phyloP scores from a whole-genome alignment of 257 asterid genomes.

The Penstemon newberryi region DNA sequence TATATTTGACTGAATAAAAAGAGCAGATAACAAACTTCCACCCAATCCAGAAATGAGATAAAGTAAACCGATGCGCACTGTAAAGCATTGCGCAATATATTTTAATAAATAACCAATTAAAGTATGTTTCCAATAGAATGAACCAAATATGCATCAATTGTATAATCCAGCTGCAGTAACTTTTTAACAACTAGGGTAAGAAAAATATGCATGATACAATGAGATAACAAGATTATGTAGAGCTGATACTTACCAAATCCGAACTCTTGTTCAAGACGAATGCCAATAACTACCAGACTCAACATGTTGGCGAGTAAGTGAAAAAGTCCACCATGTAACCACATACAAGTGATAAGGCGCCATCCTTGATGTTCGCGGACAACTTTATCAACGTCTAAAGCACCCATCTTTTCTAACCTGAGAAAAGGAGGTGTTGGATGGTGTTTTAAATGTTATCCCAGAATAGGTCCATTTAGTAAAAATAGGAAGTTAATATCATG shows the following conservation, averaged over 20 bases:
- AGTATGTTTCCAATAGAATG: background rate
- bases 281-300: slow-evolving; percentile 77
- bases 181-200: background rate
- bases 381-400: slow-evolving; percentile 74
- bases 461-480: background rate
- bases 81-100: slow-evolving; percentile 14
- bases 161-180: background rate
- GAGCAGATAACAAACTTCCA: slow-evolving; percentile 79
- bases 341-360: slow-evolving; percentile 87
- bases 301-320: slow-evolving; percentile 94
- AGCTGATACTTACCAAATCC: slow-evolving; percentile 65
- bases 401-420: slow-evolving; percentile 83
- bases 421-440: slow-evolving; percentile 18
- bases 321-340: slow-evolving; percentile 89
- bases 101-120: background rate
- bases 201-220: background rate
- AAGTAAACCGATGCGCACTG: slow-evolving; percentile 77
- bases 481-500: slow-evolving; percentile 6
- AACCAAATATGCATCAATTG: slow-evolving; percentile 3
- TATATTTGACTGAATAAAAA: slow-evolving; percentile 75
- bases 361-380: slow-evolving; percentile 73
- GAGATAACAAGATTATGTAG: slow-evolving; percentile 8
- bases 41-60: slow-evolving; percentile 87
- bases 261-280: slow-evolving; percentile 85
- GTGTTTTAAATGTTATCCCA: slow-evolving; percentile 11